Evolutionary conservation across 306 rosid species (phyloP).

Genomic region (Casuarina equisetifolia): DNA sequence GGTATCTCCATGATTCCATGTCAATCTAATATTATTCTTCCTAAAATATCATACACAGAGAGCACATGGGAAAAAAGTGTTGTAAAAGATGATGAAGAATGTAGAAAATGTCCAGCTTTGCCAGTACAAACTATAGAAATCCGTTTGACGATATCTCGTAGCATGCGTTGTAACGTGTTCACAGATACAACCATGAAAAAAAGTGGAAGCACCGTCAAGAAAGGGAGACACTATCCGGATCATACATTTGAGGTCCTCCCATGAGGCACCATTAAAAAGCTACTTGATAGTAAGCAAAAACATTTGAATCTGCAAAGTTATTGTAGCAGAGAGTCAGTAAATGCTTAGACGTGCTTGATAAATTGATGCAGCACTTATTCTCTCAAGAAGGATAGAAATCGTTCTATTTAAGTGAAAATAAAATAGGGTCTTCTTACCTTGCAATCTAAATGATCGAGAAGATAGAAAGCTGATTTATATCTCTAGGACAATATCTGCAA

Average conservation of each 20-base stretch:
- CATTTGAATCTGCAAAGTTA: conserved; percentile 30
- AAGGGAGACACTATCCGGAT: conserved; percentile 36
- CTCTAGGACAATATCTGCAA: conserved; percentile 96
- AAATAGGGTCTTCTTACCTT: conserved; percentile 35
- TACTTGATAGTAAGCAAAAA: background rate
- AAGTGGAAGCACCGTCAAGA: conserved; percentile 40
- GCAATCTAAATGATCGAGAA: conserved; percentile 24
- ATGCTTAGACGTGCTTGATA: background rate
- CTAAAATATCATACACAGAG: conserved; percentile 50
- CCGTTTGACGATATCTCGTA: conserved; percentile 39
- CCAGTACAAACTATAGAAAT: conserved; percentile 33
- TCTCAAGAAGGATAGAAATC: background rate
- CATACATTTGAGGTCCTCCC: conserved; percentile 21
- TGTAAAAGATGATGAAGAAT: conserved; percentile 34
- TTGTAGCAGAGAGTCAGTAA: conserved; percentile 7
- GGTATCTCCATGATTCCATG: conserved; percentile 9
- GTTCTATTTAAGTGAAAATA: conserved; percentile 5
- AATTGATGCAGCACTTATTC: background rate
- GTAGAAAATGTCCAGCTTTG: conserved; percentile 35
- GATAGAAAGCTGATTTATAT: conserved; percentile 44
- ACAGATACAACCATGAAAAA: conserved; percentile 81
- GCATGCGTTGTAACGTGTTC: conserved; percentile 59
- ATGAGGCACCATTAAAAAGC: background rate
- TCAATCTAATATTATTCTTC: conserved; percentile 41
- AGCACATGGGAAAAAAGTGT: conserved; percentile 32